A percentile compares a stretch with the other conserved stretches of the same genome.
Conservation (phyloP, 106 monocot genomes). For the Hemerocallis citrina region DNA sequence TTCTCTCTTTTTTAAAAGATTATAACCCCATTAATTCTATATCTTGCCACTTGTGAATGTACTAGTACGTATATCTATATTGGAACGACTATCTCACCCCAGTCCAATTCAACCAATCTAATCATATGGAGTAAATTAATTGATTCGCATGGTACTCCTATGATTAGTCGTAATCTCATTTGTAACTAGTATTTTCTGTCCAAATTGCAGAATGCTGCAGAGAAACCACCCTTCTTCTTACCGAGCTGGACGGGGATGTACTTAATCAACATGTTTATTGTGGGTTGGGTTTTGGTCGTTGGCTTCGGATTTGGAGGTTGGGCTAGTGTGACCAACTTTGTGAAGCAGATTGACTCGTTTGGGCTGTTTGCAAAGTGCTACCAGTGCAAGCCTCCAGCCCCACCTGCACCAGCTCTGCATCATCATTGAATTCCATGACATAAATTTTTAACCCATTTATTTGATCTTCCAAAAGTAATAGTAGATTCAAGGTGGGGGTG, state of each 20-base stretch:
- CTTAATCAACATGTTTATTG: slow-evolving; percentile 41
- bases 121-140: too few species aligned
- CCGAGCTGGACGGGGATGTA: slow-evolving; percentile 60
- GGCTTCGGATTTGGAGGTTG: slow-evolving; percentile 66
- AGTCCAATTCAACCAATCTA: too few species aligned
- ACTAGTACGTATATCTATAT: neutral
- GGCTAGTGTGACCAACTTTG: slow-evolving; percentile 62
- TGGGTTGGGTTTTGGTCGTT: slow-evolving; percentile 55
- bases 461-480: too few species aligned
- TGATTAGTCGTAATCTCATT: too few species aligned
- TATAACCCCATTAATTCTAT: too few species aligned
- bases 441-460: too few species aligned
- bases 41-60: slow-evolving; percentile 1
- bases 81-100: too few species aligned
- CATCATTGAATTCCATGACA: slow-evolving; percentile 15
- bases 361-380: slow-evolving; percentile 74
- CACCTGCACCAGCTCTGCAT: slow-evolving; percentile 6
- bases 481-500: too few species aligned
- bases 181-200: neutral
- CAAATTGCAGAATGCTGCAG: slow-evolving; percentile 39
- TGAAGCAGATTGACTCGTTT: slow-evolving; percentile 50
- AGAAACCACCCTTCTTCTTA: slow-evolving; percentile 57
- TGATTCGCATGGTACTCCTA: too few species aligned
- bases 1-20: neutral
- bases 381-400: slow-evolving; percentile 48